Percentiles rank a stretch among this genome's conserved stretches.
Evolutionary conservation across 371 early-diverging fungal species (phyloP).

Genomic region (Apophysomyces ossiformis): DNA sequence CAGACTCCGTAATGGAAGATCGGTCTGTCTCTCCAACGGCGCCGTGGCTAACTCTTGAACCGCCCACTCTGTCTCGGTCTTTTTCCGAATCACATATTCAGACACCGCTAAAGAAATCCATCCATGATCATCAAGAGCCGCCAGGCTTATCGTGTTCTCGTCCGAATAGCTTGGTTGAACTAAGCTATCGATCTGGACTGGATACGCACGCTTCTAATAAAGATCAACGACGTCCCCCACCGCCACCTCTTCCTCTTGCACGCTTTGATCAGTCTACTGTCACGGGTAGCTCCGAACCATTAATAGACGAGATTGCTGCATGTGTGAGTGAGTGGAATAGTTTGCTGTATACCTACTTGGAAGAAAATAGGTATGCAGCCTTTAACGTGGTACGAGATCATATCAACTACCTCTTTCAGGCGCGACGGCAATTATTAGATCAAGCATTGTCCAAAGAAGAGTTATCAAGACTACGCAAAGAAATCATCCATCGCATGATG

Average conservation of each 20-base stretch:
- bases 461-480: constrained; percentile 56
- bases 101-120: constrained; percentile 9
- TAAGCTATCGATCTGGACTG: background rate
- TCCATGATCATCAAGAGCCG: background rate
- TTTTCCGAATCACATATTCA: constrained; percentile 38
- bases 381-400: constrained; percentile 60
- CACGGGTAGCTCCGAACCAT: constrained; percentile 63
- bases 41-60: constrained; percentile 13
- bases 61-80: constrained; percentile 29
- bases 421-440: constrained; percentile 70
- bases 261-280: constrained; percentile 61
- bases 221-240: constrained; percentile 20
- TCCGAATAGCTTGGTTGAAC: constrained; percentile 8
- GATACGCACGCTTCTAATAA: background rate
- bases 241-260: constrained; percentile 51
- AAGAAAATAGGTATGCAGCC: constrained; percentile 57
- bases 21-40: background rate
- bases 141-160: background rate
- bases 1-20: constrained; percentile 4
- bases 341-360: constrained; percentile 57
- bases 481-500: constrained; percentile 64
- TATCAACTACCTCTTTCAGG: constrained; percentile 66
- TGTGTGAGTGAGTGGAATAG: constrained; percentile 71
- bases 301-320: constrained; percentile 74
- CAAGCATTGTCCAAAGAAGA: constrained; percentile 70